These are phyloP conservation scores for Tulasnella sp. DNA, from an alignment of 768 basidiomycete genomes.

Conservation along the genomic window DNA sequence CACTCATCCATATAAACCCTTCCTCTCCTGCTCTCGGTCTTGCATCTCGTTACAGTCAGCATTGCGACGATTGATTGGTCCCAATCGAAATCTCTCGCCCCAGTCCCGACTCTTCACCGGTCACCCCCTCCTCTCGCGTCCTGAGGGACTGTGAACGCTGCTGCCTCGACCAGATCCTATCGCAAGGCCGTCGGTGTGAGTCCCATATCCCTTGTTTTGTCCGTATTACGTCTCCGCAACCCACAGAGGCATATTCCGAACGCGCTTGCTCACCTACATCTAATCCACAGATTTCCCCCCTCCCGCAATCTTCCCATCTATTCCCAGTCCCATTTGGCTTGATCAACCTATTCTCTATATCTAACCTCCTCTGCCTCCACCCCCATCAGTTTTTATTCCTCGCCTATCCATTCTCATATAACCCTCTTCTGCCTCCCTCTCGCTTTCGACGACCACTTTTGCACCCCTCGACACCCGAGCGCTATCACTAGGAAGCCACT, in stretches of 20 bases:
- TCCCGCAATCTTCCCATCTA: background rate
- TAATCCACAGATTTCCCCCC: background rate
- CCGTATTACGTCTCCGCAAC: background rate
- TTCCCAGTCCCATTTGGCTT: background rate
- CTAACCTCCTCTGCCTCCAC: background rate
- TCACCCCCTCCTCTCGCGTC: background rate
- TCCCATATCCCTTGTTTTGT: background rate
- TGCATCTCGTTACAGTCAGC: background rate
- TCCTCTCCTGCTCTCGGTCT: background rate
- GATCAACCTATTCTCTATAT: conserved; percentile 5
- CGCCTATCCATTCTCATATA: background rate
- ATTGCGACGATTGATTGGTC: background rate
- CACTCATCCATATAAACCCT: background rate
- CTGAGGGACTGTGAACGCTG: background rate
- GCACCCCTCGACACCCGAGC: background rate
- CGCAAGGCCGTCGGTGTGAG: background rate
- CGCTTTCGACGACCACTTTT: background rate
- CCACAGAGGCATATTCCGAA: background rate
- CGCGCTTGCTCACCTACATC: background rate
- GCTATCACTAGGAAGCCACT: background rate
- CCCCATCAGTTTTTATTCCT: conserved; percentile 1
- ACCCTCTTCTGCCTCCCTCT: background rate
- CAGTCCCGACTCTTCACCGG: background rate
- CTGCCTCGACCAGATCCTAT: background rate
- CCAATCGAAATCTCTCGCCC: background rate